Base-by-base conservation (phyloP, 805 yeast species). In the Yamadazyma sp. region DNA sequence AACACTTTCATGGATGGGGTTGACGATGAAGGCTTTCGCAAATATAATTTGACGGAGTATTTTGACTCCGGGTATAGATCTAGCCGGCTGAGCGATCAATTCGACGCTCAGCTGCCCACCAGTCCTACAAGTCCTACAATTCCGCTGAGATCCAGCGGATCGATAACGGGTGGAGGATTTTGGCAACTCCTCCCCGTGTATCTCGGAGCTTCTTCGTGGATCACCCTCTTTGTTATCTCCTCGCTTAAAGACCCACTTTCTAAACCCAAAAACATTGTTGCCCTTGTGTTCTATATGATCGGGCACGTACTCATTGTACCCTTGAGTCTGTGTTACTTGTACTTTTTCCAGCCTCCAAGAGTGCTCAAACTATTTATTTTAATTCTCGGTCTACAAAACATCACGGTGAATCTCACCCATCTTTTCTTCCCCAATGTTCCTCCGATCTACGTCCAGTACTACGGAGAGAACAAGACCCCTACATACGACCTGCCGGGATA, bases 331-430 rank as follows among this genome's bases (percentile, higher is more conserved):
- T 67, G 77, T 13, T 82, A 81, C 62, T 60, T 82, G 11, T 80
- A 81, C 51, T 71, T 80, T 8, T 81, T 80, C 67, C 84, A 80
- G 37, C 70, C 80, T 1, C 84, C 81, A n/a, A 85, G 84, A 0
- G 75, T 78, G 0, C 36, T 79, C 9, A 75, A 71, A 42, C 61
- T 68, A 47, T 82, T 78, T 46, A 62, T 77, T 1, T 49, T 71
- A n/a, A 69, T 77, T 0, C 47, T 82, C 28, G 88, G 89, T 2
- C 35, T 67, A 8, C 86, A 80, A 53, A 82, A 80, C 48, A 67
- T 80, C 9, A 57, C 67, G 1, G 84, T 85, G 16, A 80, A 80
- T 0, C 26, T 70, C 25, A 82, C 86, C 3, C 87, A 81, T 54
- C 52, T 82, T 24, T 32, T 70, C 5, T 66, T 80, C 54, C 90